Evolutionary conservation across 495 filamentous ascomycete genomes (phyloP).

Genomic region (Penicillium taxi): DNA sequence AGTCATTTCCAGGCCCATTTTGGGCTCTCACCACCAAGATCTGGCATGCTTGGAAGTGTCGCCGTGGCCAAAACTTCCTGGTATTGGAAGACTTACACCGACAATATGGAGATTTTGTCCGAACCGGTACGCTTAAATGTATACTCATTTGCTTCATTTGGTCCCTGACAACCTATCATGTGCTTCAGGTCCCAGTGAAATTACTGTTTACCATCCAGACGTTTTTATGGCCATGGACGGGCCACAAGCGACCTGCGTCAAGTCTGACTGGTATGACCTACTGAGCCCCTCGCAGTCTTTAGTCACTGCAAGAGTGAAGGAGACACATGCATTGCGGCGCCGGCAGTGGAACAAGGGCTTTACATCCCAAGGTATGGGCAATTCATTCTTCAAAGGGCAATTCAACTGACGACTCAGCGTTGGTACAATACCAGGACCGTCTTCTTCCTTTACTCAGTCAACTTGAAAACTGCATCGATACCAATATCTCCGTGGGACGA

Average conservation of each 20-base stretch:
- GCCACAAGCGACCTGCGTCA: slow-evolving; percentile 21
- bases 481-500: background rate
- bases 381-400: background rate
- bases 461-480: slow-evolving; percentile 6
- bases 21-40: slow-evolving; percentile 36
- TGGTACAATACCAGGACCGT: slow-evolving; percentile 19
- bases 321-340: slow-evolving; percentile 22
- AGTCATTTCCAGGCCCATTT: slow-evolving; percentile 36
- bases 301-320: slow-evolving; percentile 27
- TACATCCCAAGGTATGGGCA: slow-evolving; percentile 19
- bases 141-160: background rate
- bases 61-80: slow-evolving; percentile 25
- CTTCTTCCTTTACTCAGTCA: slow-evolving; percentile 18
- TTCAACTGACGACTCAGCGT: slow-evolving; percentile 7
- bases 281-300: slow-evolving; percentile 30
- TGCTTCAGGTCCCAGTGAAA: slow-evolving; percentile 24
- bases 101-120: slow-evolving; percentile 34
- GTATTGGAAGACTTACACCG: slow-evolving; percentile 22
- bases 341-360: slow-evolving; percentile 31
- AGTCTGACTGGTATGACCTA: slow-evolving; percentile 41
- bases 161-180: background rate
- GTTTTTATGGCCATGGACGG: slow-evolving; percentile 26
- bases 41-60: slow-evolving; percentile 33
- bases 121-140: slow-evolving; percentile 20
- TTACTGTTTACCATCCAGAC: slow-evolving; percentile 28